Evolutionary conservation across 129 eudicot genomes (phyloP).

Genomic region (Ambrosia trifida): DNA sequence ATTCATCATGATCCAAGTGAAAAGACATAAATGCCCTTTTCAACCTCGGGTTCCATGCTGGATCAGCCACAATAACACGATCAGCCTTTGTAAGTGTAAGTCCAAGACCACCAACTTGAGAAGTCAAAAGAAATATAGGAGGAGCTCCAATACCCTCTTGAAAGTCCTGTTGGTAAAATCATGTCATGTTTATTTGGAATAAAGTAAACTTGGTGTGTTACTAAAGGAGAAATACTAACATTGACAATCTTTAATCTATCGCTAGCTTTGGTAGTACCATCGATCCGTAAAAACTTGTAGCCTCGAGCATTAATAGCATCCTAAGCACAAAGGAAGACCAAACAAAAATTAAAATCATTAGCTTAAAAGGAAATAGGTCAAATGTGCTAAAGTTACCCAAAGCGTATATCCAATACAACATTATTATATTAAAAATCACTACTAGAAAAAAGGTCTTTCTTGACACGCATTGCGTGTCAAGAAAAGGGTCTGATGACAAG

Average conservation of each 20-base stretch:
- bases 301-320: conserved; percentile 55
- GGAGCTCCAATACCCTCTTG: conserved; percentile 94
- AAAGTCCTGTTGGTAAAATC: conserved; percentile 58
- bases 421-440: not conserved
- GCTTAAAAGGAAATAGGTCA: not conserved
- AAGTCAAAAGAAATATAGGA: conserved; percentile 85
- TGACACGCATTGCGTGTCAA: too few relatives aligned
- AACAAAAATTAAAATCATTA: not conserved
- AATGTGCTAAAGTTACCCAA: not conserved
- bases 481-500: too few relatives aligned
- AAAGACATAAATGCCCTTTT: not conserved
- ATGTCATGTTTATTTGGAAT: conserved; percentile 8
- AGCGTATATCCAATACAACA: not conserved
- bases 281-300: conserved; percentile 74
- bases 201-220: not conserved
- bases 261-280: conserved; percentile 87
- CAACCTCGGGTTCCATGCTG: conserved; percentile 99
- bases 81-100: conserved; percentile 95
- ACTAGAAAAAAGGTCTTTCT: too few relatives aligned
- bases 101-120: conserved; percentile 98
- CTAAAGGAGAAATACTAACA: conserved; percentile 44
- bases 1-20: not conserved
- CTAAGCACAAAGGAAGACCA: conserved; percentile 35
- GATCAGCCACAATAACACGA: conserved; percentile 97
- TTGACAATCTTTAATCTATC: conserved; percentile 81